Percentiles rank a stretch among this genome's conserved stretches.
Evolutionary conservation across 345 rosid genomes (phyloP).

Genomic region (Trapa incisa): DNA sequence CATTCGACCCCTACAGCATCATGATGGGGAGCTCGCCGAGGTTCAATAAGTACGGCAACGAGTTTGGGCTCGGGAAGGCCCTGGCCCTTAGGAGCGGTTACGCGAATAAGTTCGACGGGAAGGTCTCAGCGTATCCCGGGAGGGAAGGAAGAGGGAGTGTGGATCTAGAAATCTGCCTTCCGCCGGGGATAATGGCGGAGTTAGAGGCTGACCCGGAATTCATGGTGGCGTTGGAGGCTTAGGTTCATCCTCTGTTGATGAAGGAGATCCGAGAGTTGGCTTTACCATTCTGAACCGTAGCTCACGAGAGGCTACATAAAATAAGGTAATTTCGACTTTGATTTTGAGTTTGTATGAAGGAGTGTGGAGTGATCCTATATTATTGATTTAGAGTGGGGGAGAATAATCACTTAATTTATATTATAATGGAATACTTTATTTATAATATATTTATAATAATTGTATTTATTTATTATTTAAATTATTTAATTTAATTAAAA

Average conservation of each 20-base stretch:
- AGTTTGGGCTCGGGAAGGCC: conserved; percentile 76
- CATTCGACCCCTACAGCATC: conserved; percentile 44
- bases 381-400: too few relatives aligned
- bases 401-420: too few relatives aligned
- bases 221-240: conserved; percentile 4
- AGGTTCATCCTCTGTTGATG: neutral
- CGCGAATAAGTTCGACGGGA: conserved; percentile 61
- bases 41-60: conserved; percentile 59
- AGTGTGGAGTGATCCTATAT: too few relatives aligned
- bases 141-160: conserved; percentile 53
- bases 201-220: conserved; percentile 5
- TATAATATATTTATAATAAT: too few relatives aligned
- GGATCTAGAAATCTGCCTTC: conserved; percentile 62
- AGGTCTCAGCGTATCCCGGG: conserved; percentile 51
- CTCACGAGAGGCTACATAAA: too few relatives aligned
- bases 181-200: conserved; percentile 31
- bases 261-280: too few relatives aligned
- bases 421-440: too few relatives aligned
- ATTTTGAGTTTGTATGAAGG: too few relatives aligned
- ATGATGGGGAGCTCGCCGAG: conserved; percentile 81
- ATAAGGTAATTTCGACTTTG: too few relatives aligned
- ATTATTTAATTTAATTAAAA: too few relatives aligned
- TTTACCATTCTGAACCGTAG: too few relatives aligned
- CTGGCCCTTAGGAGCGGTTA: conserved; percentile 57
- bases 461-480: too few relatives aligned